phyloP scores from a whole-genome alignment of 164 flowering plant genomes.

The Tetracentron sinense region DNA sequence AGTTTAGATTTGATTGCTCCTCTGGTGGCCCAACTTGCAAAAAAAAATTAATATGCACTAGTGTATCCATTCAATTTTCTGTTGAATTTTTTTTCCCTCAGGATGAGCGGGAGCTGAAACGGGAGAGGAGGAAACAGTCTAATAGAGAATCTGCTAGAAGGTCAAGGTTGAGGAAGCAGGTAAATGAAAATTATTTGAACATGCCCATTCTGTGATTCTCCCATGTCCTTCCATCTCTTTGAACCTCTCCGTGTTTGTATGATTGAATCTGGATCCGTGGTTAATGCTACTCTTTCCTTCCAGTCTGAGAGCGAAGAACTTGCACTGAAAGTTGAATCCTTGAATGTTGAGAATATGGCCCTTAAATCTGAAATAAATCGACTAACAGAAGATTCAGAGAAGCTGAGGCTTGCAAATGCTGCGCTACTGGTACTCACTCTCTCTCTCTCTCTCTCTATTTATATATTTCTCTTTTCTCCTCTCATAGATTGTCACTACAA shows the following conservation, averaged over 20 bases:
- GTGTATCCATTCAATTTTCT: neutral
- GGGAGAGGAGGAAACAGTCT: slow-evolving; percentile 25
- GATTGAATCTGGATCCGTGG: neutral
- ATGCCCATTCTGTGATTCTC: neutral
- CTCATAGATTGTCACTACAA: too few relatives aligned
- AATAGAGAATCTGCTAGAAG: slow-evolving; percentile 26
- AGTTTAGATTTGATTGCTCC: too few relatives aligned
- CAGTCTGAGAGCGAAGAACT: slow-evolving; percentile 22
- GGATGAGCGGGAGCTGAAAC: slow-evolving; percentile 21
- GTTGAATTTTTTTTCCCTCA: slow-evolving; percentile 1
- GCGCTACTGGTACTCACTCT: slow-evolving; percentile 16
- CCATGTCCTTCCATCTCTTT: neutral
- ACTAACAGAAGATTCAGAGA: slow-evolving; percentile 19
- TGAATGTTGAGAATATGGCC: slow-evolving; percentile 20
- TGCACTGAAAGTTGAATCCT: slow-evolving; percentile 13
- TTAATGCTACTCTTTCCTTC: neutral
- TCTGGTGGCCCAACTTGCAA: neutral
- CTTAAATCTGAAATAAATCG: slow-evolving; percentile 19
- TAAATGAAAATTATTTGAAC: neutral
- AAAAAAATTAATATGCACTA: neutral
- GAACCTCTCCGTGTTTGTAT: neutral
- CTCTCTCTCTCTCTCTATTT: neutral
- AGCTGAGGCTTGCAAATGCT: slow-evolving; percentile 23
- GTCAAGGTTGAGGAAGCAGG: slow-evolving; percentile 28
- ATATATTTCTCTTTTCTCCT: neutral